Conservation (phyloP, 2,329 filamentous ascomycete genomes). For the Apiospora marii region DNA sequence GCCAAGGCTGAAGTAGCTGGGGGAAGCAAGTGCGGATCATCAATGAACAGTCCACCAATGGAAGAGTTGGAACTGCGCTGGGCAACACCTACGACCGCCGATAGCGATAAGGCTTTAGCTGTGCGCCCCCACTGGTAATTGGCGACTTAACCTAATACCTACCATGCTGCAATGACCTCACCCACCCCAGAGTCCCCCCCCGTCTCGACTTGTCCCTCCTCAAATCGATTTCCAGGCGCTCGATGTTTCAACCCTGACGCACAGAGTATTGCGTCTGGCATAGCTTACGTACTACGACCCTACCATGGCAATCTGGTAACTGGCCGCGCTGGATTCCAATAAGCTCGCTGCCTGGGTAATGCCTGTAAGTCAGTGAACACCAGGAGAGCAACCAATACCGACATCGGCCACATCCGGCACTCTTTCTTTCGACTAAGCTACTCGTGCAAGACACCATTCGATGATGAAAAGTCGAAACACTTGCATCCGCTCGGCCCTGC, state of each 20-base stretch:
- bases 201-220: not conserved
- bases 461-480: not conserved
- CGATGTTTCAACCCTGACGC: not conserved
- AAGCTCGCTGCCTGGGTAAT: not conserved
- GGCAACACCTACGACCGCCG: not conserved
- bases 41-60: not conserved
- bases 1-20: constrained; percentile 13
- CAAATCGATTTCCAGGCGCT: not conserved
- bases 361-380: not conserved
- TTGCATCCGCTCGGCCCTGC: constrained; percentile 13
- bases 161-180: not conserved
- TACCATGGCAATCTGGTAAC: not conserved
- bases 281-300: not conserved
- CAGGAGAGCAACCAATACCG: not conserved
- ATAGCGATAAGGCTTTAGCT: constrained; percentile 11
- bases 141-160: not conserved
- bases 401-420: not conserved
- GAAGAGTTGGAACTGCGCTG: not conserved
- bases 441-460: not conserved
- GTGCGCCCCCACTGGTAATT: not conserved
- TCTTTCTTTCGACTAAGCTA: not conserved
- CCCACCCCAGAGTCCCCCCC: not conserved
- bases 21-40: constrained; percentile 6
- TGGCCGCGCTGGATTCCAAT: not conserved
- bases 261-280: not conserved